Percentiles rank a stretch among this genome's conserved stretches.
These are phyloP conservation scores for Smithsoniella earleae DNA, from an alignment of 163 green algal species.

Conservation along the genomic window DNA sequence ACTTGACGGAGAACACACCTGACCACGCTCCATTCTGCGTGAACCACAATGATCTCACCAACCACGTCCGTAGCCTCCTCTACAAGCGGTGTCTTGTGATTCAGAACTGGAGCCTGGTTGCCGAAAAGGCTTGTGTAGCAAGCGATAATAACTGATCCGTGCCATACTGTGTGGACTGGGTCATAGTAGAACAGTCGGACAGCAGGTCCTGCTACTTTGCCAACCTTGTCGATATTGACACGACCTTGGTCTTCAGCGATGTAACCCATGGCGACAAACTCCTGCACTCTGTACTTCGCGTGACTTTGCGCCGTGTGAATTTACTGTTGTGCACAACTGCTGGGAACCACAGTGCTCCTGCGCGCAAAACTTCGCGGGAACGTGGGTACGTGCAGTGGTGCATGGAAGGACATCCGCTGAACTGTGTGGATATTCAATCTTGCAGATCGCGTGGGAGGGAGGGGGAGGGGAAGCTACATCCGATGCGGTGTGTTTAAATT, in stretches of 20 bases:
- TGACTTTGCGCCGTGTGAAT: too few relatives aligned
- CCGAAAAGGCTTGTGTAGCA: background rate
- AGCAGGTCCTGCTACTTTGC: background rate
- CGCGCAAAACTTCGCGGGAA: background rate
- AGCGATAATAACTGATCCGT: conserved; percentile 7
- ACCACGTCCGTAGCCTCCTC: background rate
- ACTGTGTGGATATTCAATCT: background rate
- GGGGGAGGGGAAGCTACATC: too few relatives aligned
- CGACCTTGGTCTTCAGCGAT: conserved; percentile 5
- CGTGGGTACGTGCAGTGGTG: background rate
- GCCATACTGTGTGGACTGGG: conserved; percentile 1
- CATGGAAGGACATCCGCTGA: background rate
- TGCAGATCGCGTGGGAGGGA: too few relatives aligned
- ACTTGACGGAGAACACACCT: conserved; percentile 14
- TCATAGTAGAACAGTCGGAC: conserved; percentile 29
- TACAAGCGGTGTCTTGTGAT: background rate
- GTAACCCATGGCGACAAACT: background rate
- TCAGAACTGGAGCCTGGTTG: conserved; percentile 21
- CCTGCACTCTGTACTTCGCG: too few relatives aligned
- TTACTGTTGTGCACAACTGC: background rate
- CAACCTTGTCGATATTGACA: background rate
- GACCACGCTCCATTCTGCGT: conserved; percentile 27
- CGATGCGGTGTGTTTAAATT: too few relatives aligned
- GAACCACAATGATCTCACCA: conserved; percentile 9
- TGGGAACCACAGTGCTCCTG: background rate